Evolutionary conservation across 176 grass and related monocot species (phyloP).

Genomic region (Neostapfia colusana): DNA sequence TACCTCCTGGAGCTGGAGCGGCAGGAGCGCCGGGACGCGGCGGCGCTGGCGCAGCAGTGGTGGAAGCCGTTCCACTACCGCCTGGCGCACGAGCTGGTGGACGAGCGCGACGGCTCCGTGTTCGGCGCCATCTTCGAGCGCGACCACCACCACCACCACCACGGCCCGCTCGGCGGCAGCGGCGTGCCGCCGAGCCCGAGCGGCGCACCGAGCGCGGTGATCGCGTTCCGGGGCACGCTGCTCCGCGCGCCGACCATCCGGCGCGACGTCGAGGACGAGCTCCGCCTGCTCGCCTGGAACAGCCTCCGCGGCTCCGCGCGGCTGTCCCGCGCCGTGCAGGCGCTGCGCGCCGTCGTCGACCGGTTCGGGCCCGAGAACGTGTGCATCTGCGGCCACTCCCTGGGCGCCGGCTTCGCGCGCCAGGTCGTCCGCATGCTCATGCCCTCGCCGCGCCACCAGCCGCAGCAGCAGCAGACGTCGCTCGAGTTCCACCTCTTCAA

Average conservation of each 20-base stretch:
- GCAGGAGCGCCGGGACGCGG: constrained; percentile 57
- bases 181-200: constrained; percentile 34
- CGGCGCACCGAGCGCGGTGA: constrained; percentile 70
- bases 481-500: constrained; percentile 92
- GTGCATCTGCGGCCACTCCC: constrained; percentile 78
- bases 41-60: constrained; percentile 73
- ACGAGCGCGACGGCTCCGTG: constrained; percentile 77
- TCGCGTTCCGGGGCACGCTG: constrained; percentile 79
- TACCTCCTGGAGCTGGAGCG: constrained; percentile 91
- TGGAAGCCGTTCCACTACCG: constrained; percentile 97
- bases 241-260: constrained; percentile 68
- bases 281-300: constrained; percentile 66
- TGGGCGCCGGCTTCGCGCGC: constrained; percentile 78
- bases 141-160: constrained; percentile 42
- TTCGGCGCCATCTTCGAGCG: constrained; percentile 86
- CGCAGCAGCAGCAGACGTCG: constrained; percentile 16
- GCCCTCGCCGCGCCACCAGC: constrained; percentile 7
- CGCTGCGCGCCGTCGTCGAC: constrained; percentile 46
- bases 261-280: constrained; percentile 82
- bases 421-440: constrained; percentile 61
- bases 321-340: constrained; percentile 56
- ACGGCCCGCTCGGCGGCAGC: background rate
- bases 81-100: constrained; percentile 64
- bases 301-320: constrained; percentile 75
- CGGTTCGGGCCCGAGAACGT: constrained; percentile 68